Base-by-base conservation (phyloP, 2,329 filamentous ascomycete species). In the Trichophyton benhamiae region DNA sequence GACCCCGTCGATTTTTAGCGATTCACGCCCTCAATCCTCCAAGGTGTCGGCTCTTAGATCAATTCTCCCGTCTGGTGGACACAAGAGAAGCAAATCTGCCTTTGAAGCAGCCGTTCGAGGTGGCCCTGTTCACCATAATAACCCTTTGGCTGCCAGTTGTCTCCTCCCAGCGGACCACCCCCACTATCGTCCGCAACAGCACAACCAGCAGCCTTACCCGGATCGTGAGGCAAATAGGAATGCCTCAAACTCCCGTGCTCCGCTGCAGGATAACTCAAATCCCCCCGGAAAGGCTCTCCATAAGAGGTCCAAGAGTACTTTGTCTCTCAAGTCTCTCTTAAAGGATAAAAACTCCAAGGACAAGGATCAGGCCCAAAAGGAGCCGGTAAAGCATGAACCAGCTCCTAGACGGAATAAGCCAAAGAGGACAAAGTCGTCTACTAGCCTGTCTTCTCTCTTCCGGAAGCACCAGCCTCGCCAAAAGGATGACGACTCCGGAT, bases 381-480 rank as follows among this genome's bases (percentile, higher is more conserved):
- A 72, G 44, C 58, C 65, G n/a, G 66, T 68, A 2, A 69, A 67
- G 58, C 61, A 73, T 61, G 68, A 74, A 68, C 9, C 9, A 38
- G 61, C 67, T 11, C 66, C 68, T 42, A 72, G 75, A n/a, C 70
- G 71, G 30, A 70, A 67, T 59, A 81, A 77, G 61, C 78, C 79
- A 3, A 84, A 83, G 72, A 95, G 92, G 77, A 83, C 83, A 42
- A 95, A 92, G 73, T 95, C 91, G 0, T 82, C 88, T 2, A 88
- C 88, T 36, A 95, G 91, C 71, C 79, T 97, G n/a, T 84, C 84
- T 0, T 84, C 82, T 3, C 81, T 96, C 60, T 81, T 96, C 59
- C 85, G 84, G 61, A 86, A 87, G 61, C 90, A 89, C 8, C 80
- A 85, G 60, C 89, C 86, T 69, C 86, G 83, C 65, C 74, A 87